Base-by-base conservation (phyloP, 2,329 filamentous ascomycete genomes). In the Biscogniauxia sp. region DNA sequence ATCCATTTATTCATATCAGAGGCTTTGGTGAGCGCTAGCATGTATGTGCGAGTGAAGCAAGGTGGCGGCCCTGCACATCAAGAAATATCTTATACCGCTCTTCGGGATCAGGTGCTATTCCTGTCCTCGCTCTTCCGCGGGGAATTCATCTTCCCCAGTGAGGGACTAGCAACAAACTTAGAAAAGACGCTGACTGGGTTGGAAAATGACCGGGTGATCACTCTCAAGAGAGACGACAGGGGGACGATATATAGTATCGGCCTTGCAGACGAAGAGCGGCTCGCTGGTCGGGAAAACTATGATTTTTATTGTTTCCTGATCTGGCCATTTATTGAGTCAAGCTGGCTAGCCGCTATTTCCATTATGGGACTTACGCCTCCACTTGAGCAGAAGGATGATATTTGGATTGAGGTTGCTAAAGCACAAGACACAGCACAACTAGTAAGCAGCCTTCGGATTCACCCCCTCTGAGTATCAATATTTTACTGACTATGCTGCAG, bases 261-360 rank as follows among this genome's bases (percentile, higher is more conserved):
- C 4, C 80, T 99, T 7, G 89, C 90, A 19, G 85, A 90, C 5
- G 78, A 84, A 2, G 95, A 99, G 75, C 84, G 93, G 19, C 81
- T 84, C 28, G 87, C 84, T 6, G 95, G 95, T 1, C 82, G 94
- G 45, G 95, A 99, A 75, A 98, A 97, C 70, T 99, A 91, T 70
- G 95, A 99, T 73, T 99, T 99, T 76, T 98, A 98, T 78, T 98
- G 94, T 78, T 99, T 98, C 81, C 79, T 99, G 20, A 92, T 99
- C 64, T 99, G 95, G 95, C 95, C 95, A 0, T 99, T 99, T 68
- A 93, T 98, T 66, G 95, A 99, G 76, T 90, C 93, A 0, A 89
- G 86, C 56, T 99, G 95, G 95, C 84, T 99, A 1, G 93, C 92
- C 11, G 90, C 93, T 0, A 89, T 98, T 0, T 92, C 91, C 0